phyloP scores from a whole-genome alignment of 345 rosid species.

The Sonneratia caseolaris region DNA sequence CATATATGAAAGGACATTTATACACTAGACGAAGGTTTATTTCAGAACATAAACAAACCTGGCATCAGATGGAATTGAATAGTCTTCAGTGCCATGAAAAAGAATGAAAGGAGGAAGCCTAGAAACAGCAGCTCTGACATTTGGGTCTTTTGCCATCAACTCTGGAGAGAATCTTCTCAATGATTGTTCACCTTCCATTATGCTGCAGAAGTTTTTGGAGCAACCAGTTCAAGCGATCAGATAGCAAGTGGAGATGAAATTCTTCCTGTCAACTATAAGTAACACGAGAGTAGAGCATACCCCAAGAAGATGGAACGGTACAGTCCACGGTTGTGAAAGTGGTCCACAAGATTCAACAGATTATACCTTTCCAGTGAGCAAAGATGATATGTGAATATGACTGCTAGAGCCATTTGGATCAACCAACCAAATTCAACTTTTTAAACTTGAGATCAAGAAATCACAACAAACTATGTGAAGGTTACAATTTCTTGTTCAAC shows the following conservation, averaged over 20 bases:
- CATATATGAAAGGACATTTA: background rate
- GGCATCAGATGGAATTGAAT: conserved; percentile 83
- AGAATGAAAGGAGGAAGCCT: conserved; percentile 72
- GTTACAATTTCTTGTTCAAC: background rate
- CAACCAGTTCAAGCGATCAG: conserved; percentile 1
- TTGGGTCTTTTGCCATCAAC: conserved; percentile 57
- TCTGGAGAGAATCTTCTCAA: conserved; percentile 75
- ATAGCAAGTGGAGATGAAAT: background rate
- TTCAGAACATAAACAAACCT: conserved; percentile 42
- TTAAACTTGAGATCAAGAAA: background rate
- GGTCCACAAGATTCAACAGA: conserved; percentile 69
- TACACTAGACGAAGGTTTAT: background rate
- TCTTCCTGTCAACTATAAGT: background rate
- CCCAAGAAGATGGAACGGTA: conserved; percentile 72
- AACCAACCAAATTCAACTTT: background rate
- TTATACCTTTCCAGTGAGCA: conserved; percentile 57
- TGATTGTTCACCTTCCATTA: conserved; percentile 95
- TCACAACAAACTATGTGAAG: background rate
- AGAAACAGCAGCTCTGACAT: conserved; percentile 36
- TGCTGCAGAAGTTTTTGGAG: conserved; percentile 31
- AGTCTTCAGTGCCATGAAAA: conserved; percentile 92
- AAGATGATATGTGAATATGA: background rate
- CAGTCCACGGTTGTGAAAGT: conserved; percentile 78
- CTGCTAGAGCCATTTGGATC: background rate
- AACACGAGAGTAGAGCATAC: conserved; percentile 20